Percentiles rank a stretch among this genome's conserved stretches.
Conservation (phyloP, 345 rosid genomes). For the Aegle marmelos region DNA sequence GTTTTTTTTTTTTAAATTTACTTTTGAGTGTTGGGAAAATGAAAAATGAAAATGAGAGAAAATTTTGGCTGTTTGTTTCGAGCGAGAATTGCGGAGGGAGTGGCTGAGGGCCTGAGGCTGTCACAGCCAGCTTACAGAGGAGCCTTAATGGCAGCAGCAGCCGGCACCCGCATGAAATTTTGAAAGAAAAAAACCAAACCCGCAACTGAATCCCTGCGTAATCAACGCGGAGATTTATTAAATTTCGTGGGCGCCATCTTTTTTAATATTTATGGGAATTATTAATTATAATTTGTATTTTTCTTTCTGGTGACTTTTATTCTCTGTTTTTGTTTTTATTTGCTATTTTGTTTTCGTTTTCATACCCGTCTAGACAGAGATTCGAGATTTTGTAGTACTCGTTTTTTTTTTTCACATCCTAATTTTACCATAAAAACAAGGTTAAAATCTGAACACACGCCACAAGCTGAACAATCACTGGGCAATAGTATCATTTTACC, state of each 20-base stretch:
- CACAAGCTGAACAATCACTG: no score
- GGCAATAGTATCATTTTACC: no score
- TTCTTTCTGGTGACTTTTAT: not conserved
- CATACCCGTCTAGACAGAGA: not conserved
- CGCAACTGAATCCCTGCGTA: not conserved
- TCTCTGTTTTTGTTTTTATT: not conserved
- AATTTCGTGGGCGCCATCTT: not conserved
- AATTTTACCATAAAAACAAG: no score
- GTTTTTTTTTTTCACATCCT: not conserved
- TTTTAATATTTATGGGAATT: not conserved
- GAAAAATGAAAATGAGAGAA: not conserved
- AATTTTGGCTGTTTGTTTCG: not conserved
- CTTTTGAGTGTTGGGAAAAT: not conserved
- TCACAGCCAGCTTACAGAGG: not conserved
- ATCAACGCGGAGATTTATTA: not conserved
- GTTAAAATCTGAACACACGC: no score
- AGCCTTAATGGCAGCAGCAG: not conserved
- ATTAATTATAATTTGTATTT: not conserved
- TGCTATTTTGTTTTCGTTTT: not conserved
- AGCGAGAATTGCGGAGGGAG: constrained; percentile 23
- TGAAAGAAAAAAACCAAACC: no score
- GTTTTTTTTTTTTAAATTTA: no score
- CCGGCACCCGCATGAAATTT: not conserved
- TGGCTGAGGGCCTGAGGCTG: no score
- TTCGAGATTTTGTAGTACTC: not conserved